phyloP scores from a whole-genome alignment of 139 green algal genomes.

The Chlamydomonas schloesseri region DNA sequence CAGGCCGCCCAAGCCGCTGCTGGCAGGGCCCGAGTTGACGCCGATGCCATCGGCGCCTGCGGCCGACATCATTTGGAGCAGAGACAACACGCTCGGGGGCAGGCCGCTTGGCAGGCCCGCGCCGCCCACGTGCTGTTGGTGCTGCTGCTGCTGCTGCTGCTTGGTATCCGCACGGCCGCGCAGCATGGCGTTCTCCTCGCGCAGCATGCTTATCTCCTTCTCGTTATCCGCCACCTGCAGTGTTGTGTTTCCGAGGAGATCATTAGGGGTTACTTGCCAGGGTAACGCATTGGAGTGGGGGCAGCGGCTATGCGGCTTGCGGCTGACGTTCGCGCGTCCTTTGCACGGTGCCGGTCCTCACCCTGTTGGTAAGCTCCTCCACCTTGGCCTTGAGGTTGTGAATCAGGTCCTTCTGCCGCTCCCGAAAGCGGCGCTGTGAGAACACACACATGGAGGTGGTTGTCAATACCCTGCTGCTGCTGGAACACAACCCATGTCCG shows the following conservation, averaged over 20 bases:
- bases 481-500: too few species aligned
- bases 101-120: neutral
- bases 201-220: slow-evolving; percentile 21
- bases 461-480: too few species aligned
- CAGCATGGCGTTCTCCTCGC: slow-evolving; percentile 43
- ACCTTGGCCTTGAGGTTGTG: slow-evolving; percentile 35
- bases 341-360: too few species aligned
- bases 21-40: neutral
- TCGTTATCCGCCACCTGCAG: slow-evolving; percentile 7
- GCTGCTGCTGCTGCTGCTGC: too few species aligned
- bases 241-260: too few species aligned
- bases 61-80: slow-evolving; percentile 32
- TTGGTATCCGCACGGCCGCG: slow-evolving; percentile 25
- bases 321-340: too few species aligned
- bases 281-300: too few species aligned
- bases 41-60: neutral
- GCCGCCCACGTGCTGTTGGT: too few species aligned
- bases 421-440: slow-evolving; percentile 56
- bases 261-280: too few species aligned
- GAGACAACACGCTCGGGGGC: too few species aligned
- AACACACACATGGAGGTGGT: too few species aligned
- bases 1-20: neutral
- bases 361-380: slow-evolving; percentile 35
- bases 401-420: slow-evolving; percentile 64
- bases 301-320: too few species aligned